Evolutionary conservation across 2,329 filamentous ascomycete species (phyloP).

Genomic region (Beauveria sp.): DNA sequence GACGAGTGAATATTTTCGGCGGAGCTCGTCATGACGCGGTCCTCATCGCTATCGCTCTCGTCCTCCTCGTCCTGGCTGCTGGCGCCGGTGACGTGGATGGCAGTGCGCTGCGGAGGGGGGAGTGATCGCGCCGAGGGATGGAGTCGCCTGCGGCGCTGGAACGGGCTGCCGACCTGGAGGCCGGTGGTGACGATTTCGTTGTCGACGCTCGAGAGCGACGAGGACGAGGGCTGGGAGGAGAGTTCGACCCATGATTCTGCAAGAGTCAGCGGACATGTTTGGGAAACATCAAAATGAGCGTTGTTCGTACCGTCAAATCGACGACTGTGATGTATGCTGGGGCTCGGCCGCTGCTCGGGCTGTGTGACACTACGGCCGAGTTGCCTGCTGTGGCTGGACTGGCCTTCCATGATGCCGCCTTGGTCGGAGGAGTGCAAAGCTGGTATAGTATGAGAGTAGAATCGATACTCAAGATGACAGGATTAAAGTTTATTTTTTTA

Average conservation of each 20-base stretch:
- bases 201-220: conserved; percentile 75
- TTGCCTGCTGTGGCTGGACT: conserved; percentile 19
- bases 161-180: conserved; percentile 63
- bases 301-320: conserved; percentile 28
- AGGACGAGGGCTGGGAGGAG: conserved; percentile 85
- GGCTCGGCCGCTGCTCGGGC: conserved; percentile 22
- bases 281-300: conserved; percentile 16
- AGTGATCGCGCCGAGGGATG: conserved; percentile 26
- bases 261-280: background rate
- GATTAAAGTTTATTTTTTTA: background rate
- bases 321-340: conserved; percentile 25
- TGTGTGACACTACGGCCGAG: conserved; percentile 21
- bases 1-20: conserved; percentile 42
- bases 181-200: conserved; percentile 91
- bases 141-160: conserved; percentile 50
- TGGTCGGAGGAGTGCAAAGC: background rate
- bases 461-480: background rate
- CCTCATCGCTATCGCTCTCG: conserved; percentile 69
- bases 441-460: conserved; percentile 5
- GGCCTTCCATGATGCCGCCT: conserved; percentile 20
- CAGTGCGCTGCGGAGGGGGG: conserved; percentile 31
- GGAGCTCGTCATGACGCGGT: conserved; percentile 55
- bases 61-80: conserved; percentile 95
- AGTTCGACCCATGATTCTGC: conserved; percentile 96
- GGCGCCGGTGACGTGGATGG: conserved; percentile 31